phyloP scores from a whole-genome alignment of 345 rosid species.

The Clausena lansium region DNA sequence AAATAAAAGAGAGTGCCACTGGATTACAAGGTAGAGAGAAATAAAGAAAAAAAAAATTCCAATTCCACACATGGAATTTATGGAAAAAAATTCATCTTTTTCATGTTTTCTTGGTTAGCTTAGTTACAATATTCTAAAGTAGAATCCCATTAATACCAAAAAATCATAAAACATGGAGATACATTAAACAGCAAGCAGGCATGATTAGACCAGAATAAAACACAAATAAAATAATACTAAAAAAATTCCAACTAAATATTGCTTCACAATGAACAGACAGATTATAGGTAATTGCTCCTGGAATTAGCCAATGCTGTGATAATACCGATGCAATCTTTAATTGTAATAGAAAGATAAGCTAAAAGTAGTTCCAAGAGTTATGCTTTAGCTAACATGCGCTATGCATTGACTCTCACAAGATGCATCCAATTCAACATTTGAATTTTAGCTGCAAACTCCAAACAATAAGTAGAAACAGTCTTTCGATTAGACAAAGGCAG shows the following conservation, averaged over 20 bases:
- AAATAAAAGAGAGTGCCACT: neutral
- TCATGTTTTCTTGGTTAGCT: neutral
- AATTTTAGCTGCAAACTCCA: neutral
- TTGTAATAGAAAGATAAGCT: neutral
- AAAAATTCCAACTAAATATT: neutral
- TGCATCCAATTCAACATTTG: neutral
- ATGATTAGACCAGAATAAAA: neutral
- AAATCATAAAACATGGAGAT: neutral
- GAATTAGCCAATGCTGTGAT: neutral
- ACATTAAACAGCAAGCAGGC: neutral
- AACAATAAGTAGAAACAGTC: neutral
- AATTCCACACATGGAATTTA: too few species aligned
- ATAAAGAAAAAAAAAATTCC: neutral
- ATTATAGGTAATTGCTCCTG: neutral
- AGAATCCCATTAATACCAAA: neutral
- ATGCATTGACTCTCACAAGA: neutral
- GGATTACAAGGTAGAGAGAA: neutral
- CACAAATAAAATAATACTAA: too few species aligned
- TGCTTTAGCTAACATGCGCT: neutral
- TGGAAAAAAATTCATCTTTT: neutral
- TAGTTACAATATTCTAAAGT: neutral
- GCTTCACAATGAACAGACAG: neutral
- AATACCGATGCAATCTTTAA: neutral
- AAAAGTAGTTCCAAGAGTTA: conserved; percentile 1
- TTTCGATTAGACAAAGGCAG: neutral